A percentile compares a stretch with the other conserved stretches of the same genome.
These are phyloP conservation scores for Pleurotus djamor DNA, from an alignment of 768 basidiomycete species.

Conservation along the genomic window DNA sequence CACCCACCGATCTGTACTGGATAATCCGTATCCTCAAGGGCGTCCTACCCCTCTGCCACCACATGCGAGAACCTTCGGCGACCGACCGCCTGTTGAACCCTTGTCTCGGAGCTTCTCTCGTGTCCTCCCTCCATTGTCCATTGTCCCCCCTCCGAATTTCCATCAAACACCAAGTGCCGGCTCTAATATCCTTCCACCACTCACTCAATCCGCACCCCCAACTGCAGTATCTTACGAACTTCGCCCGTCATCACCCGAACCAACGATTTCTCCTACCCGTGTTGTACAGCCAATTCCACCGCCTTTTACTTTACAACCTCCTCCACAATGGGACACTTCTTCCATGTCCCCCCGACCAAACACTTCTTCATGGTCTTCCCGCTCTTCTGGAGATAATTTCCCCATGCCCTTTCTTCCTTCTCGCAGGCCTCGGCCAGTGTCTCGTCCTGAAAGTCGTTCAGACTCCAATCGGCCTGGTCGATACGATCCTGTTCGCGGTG, in stretches of 20 bases:
- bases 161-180: background rate
- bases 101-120: conserved; percentile 17
- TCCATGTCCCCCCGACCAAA: conserved; percentile 13
- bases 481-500: conserved; percentile 52
- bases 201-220: conserved; percentile 19
- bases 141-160: conserved; percentile 14
- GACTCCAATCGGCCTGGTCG: conserved; percentile 36
- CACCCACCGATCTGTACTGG: background rate
- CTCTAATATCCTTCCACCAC: conserved; percentile 3
- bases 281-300: conserved; percentile 36
- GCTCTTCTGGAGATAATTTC: background rate
- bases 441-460: conserved; percentile 11
- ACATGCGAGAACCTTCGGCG: background rate
- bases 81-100: background rate
- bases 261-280: conserved; percentile 24
- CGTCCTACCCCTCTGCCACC: background rate
- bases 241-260: conserved; percentile 30
- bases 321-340: conserved; percentile 61
- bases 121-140: conserved; percentile 31
- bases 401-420: conserved; percentile 5
- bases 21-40: conserved; percentile 1
- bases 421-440: conserved; percentile 4
- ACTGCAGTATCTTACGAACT: conserved; percentile 15
- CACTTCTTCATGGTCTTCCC: conserved; percentile 16
- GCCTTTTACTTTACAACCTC: conserved; percentile 67